Conservation (phyloP, 305 asterid species). For the Fraxinus floribunda region DNA sequence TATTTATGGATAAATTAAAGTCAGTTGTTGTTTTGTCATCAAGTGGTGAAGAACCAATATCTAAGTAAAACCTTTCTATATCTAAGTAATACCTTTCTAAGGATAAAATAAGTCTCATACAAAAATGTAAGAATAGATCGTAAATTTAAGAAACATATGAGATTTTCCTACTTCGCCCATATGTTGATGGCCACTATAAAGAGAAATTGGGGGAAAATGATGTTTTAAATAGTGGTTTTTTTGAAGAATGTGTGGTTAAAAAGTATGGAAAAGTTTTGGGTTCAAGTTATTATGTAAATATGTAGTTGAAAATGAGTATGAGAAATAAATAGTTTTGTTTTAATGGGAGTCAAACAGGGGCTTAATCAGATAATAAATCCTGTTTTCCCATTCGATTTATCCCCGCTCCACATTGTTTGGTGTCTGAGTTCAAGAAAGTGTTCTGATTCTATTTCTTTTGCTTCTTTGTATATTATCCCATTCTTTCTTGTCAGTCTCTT, state of each 20-base stretch:
- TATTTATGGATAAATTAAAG: neutral
- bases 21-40: neutral
- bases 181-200: neutral
- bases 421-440: neutral
- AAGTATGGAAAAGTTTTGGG: no score
- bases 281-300: neutral
- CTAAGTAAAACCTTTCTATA: neutral
- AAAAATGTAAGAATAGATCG: neutral
- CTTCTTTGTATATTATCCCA: neutral
- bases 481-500: conserved; percentile 14
- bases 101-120: neutral
- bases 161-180: neutral
- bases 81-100: neutral
- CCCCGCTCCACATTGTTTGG: neutral
- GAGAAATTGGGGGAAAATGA: neutral
- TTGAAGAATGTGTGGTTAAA: neutral
- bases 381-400: neutral
- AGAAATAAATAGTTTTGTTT: neutral
- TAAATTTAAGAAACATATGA: neutral
- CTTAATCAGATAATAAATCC: neutral
- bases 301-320: neutral
- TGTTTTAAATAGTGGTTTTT: neutral
- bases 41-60: neutral
- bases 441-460: neutral
- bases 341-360: neutral